These are phyloP conservation scores for Bertia moriformis DNA, from an alignment of 2,329 filamentous ascomycete species.

Conservation along the genomic window DNA sequence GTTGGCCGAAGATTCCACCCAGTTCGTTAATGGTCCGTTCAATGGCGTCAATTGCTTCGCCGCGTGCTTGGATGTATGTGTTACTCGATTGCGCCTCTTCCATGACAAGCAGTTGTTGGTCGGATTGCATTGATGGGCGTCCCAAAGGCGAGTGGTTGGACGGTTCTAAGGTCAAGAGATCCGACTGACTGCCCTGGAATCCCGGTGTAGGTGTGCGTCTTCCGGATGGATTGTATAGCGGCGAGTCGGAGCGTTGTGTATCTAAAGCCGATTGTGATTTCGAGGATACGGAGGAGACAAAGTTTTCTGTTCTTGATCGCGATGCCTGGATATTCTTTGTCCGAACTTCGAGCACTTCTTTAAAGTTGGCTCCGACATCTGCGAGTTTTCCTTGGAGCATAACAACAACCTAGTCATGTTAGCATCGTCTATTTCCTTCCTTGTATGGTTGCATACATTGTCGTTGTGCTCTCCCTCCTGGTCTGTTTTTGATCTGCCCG, in stretches of 20 bases:
- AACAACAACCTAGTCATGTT: conserved; percentile 64
- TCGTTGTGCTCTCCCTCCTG: conserved; percentile 86
- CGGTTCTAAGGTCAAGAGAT: conserved; percentile 73
- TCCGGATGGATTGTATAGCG: conserved; percentile 68
- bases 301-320: conserved; percentile 83
- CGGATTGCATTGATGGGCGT: conserved; percentile 13
- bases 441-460: not conserved
- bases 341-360: conserved; percentile 86
- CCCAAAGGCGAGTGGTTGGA: conserved; percentile 28
- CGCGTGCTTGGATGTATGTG: conserved; percentile 80
- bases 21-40: conserved; percentile 89
- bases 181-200: conserved; percentile 20
- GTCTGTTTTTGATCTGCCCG: conserved; percentile 19
- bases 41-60: conserved; percentile 91
- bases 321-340: conserved; percentile 98
- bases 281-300: conserved; percentile 77
- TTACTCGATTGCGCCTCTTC: conserved; percentile 80
- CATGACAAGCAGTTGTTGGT: conserved; percentile 83
- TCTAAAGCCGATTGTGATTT: conserved; percentile 47
- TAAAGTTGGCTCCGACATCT: conserved; percentile 88
- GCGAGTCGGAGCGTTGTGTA: conserved; percentile 64
- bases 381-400: conserved; percentile 82
- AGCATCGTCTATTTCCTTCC: not conserved
- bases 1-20: conserved; percentile 79
- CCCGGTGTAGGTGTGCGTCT: conserved; percentile 52